Base-by-base conservation (phyloP, 768 basidiomycete species). In the Clitopilus passeckerianus region DNA sequence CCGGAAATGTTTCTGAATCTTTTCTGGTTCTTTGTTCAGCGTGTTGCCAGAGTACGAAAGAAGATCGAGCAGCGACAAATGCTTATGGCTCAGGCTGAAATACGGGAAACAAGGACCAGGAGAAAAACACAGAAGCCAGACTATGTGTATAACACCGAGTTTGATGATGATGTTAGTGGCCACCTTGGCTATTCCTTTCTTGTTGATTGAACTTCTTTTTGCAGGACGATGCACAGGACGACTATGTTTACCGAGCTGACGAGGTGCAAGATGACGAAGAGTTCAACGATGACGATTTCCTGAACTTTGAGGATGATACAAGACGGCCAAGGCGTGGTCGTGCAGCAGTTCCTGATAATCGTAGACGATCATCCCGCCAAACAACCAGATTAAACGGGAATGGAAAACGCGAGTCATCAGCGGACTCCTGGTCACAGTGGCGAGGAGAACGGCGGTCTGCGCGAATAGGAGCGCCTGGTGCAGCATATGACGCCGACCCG, bases 81-180 rank as follows among this genome's bases (percentile, higher is more conserved):
- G 37, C 74, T 86, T 59, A 74, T 87, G 63, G 89, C 86, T 18
- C 90, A 91, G 69, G 85, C 88, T 35, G 91, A 92, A 69, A 74
- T 91, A 60, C 83, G 91, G 61, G 85, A 87, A 71, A 93, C 90
- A 24, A 81, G 92, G 60, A 93, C 91, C 18, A 81, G 91, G 60
- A 80, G 88, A 57, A 82, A 83, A 72, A 85, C 87, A 2, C 81
- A 82, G 44, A 85, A 83, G 62, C 89, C 90, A 53, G 89, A 92
- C 76, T 94, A 94, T 72, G 90, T 90, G 56, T 91, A 93, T 71
- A 78, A 81, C 66, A 82, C 87, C 65, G 79, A 80, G 59, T 74
- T 77, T 64, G 84, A 82, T 59, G 87, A 85, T 64, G 91, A 89
- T 72, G 88, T 77, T 77, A 75, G 84, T 75, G 56, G 34, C 60